phyloP scores from a whole-genome alignment of 345 rosid species.

The Odontarrhena argentea region DNA sequence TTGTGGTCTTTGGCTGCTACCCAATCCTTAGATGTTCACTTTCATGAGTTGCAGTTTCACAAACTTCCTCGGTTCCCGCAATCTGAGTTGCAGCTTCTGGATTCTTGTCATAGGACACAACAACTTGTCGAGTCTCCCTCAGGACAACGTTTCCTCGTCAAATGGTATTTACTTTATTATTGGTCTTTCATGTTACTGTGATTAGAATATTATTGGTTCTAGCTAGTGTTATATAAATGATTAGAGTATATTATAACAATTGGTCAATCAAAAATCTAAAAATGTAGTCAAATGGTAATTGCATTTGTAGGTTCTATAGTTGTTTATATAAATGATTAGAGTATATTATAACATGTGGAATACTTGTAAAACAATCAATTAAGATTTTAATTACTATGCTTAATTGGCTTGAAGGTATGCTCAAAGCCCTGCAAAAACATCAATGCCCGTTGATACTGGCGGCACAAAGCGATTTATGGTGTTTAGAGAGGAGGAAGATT shows the following conservation, averaged over 20 bases:
- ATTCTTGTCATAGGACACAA: constrained; percentile 5
- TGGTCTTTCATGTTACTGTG: no score
- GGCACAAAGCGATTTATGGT: constrained; percentile 29
- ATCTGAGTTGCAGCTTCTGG: constrained; percentile 21
- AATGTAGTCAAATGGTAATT: no score
- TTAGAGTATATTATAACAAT: no score
- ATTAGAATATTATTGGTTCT: no score
- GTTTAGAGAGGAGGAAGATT: constrained; percentile 23
- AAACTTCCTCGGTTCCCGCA: constrained; percentile 19
- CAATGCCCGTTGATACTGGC: background rate
- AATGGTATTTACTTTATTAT: constrained; percentile 5
- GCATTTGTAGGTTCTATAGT: no score
- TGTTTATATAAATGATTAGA: no score
- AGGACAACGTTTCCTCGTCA: constrained; percentile 34
- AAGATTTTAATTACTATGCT: no score
- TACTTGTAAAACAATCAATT: no score
- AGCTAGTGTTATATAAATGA: no score
- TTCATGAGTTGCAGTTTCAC: constrained; percentile 18
- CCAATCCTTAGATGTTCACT: background rate
- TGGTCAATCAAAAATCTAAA: no score
- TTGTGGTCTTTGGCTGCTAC: constrained; percentile 17
- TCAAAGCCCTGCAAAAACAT: background rate
- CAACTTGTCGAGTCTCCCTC: constrained; percentile 24
- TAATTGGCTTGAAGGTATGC: background rate
- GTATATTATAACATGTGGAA: no score